A percentile compares a stretch with the other conserved stretches of the same genome.
phyloP scores from a whole-genome alignment of 768 basidiomycete species.

The Leucogyrophana mollusca region DNA sequence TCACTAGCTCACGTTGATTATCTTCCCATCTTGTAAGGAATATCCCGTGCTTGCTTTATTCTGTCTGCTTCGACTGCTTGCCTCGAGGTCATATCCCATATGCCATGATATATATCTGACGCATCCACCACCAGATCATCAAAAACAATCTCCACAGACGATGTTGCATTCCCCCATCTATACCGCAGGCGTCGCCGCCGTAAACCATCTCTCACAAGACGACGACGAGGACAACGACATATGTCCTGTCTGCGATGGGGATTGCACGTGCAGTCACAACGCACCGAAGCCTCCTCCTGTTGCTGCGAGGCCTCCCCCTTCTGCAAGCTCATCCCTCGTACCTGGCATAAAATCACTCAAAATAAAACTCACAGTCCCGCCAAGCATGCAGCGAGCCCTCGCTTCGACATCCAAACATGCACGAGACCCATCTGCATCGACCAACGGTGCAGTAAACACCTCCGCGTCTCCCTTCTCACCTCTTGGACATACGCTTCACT shows the following conservation, averaged over 20 bases:
- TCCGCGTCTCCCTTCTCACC: slow-evolving; percentile 12
- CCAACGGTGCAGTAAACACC: slow-evolving; percentile 34
- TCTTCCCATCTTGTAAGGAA: slow-evolving; percentile 12
- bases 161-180: slow-evolving; percentile 70
- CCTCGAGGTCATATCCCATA: slow-evolving; percentile 12
- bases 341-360: slow-evolving; percentile 46
- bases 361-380: slow-evolving; percentile 71
- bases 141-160: slow-evolving; percentile 54
- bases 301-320: slow-evolving; percentile 37
- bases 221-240: slow-evolving; percentile 86
- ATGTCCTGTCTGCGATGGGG: slow-evolving; percentile 88
- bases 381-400: slow-evolving; percentile 40
- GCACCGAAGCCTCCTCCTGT: slow-evolving; percentile 34
- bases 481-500: slow-evolving; percentile 9
- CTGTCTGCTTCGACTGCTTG: slow-evolving; percentile 15
- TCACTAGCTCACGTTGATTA: not conserved
- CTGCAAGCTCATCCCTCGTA: slow-evolving; percentile 31
- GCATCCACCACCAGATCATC: slow-evolving; percentile 28
- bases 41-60: slow-evolving; percentile 15
- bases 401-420: slow-evolving; percentile 28
- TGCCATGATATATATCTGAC: slow-evolving; percentile 19
- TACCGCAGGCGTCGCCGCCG: slow-evolving; percentile 54
- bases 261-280: slow-evolving; percentile 73
- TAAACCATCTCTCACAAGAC: slow-evolving; percentile 35
- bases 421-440: slow-evolving; percentile 29